Percentiles rank a stretch among this genome's conserved stretches.
Conservation (phyloP, 257 asterid species). For the Fraxinus americana region DNA sequence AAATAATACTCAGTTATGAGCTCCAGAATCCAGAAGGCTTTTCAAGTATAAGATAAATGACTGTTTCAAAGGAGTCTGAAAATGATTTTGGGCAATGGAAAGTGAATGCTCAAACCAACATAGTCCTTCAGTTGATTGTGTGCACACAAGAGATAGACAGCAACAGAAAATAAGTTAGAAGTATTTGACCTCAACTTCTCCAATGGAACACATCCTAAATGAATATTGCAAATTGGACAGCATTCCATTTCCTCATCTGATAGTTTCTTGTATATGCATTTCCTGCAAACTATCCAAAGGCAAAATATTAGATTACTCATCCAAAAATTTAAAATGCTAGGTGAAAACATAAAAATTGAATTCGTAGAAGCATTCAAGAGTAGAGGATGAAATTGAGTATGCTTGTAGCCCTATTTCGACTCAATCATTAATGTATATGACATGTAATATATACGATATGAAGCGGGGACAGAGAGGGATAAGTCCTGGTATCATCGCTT, state of each 20-base stretch:
- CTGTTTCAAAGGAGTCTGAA: neutral
- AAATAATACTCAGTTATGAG: neutral
- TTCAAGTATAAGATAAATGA: conserved; percentile 1
- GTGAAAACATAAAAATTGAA: neutral
- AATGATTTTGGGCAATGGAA: neutral
- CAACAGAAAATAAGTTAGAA: conserved; percentile 20
- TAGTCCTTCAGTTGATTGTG: neutral
- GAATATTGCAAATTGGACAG: conserved; percentile 88
- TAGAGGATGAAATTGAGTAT: neutral
- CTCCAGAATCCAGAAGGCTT: neutral
- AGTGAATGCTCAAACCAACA: conserved; percentile 1
- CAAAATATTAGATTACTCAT: conserved; percentile 15
- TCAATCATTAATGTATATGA: neutral
- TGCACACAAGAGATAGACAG: neutral
- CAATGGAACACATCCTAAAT: conserved; percentile 83
- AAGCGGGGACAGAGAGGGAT: neutral
- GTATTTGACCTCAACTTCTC: conserved; percentile 85
- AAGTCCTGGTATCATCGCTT: neutral
- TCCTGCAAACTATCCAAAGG: conserved; percentile 77
- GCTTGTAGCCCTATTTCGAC: neutral
- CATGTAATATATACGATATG: neutral
- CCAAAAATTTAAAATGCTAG: conserved; percentile 10
- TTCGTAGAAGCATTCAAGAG: neutral
- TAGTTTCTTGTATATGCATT: conserved; percentile 83
- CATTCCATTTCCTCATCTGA: conserved; percentile 80